Evolutionary conservation across 768 basidiomycete species (phyloP), one percentile per base, ranked within the genome.

Genomic region (Kondoa malvinella): DNA sequence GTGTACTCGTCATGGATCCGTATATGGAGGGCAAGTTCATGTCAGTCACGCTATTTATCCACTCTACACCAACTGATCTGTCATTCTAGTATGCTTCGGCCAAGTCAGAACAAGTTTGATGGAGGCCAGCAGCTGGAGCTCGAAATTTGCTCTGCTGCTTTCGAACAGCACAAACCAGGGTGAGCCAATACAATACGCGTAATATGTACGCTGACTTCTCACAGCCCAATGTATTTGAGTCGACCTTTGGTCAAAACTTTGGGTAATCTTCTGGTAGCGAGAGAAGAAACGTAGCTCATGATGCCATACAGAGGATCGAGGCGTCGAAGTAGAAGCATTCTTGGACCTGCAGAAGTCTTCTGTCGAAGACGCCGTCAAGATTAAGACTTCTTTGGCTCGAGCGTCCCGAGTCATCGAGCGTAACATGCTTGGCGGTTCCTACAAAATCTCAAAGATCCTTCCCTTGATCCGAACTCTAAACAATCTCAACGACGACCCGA

Each of bases 181-280:
- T 50, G 21, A 50, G 40, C 40, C 21, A 8, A 50, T 8, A 50
- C 40, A n/a, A n/a, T n/a, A n/a, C n/a, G n/a, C n/a, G n/a, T 50
- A 21, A 8, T 50, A 50, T 50, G 12, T 50, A 50, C 40, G 12
- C 8, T 8, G 31, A 30, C 85, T 90, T 66, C 89, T 90, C 73
- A 89, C 89, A 84, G 82, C 34, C 74, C 74, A 1, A 83, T 83
- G 57, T 85, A 88, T 76, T 78, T 91, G 16, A 92, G 91, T 74
- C 80, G 86, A 87, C 88, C 34, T 16, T 78, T 64, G 40, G 26
- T 16, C 16, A 4, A 34, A n/a, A 65, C 30, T 21, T 34, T 68
- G 57, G 56, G 17, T 34, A 8, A 25, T 12, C 64, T 29, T 3
- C 32, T 68, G 17, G 34, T 56, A 1, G 25, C 58, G 56, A 66